Evolutionary conservation across 352 stramenopile species (phyloP).

Genomic region (Phytophthora meadii): DNA sequence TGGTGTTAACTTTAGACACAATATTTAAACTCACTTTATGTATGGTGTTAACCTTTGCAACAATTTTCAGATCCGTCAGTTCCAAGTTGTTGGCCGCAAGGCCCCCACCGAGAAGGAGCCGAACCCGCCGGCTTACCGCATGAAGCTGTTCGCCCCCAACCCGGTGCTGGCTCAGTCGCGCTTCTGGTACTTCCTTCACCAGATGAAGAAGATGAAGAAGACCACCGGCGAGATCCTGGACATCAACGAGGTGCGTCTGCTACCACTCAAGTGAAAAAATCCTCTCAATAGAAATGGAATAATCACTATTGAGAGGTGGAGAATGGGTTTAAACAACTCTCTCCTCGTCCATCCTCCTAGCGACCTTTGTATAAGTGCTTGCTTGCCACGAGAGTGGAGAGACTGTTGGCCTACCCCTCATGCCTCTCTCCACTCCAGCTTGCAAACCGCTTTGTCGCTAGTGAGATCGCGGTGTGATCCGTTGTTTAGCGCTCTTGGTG

Average conservation of each 20-base stretch:
- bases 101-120: constrained; percentile 97
- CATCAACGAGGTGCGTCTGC: constrained; percentile 95
- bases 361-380: constrained; percentile 72
- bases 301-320: constrained; percentile 21
- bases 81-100: constrained; percentile 99
- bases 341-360: constrained; percentile 51
- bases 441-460: constrained; percentile 83
- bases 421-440: constrained; percentile 76
- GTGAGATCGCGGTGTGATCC: constrained; percentile 74
- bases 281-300: constrained; percentile 15
- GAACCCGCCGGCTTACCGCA: constrained; percentile 99
- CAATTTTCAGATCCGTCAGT: constrained; percentile 94
- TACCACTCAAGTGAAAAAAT: constrained; percentile 11
- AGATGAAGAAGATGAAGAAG: constrained; percentile 99
- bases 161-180: constrained; percentile 98
- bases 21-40: constrained; percentile 3
- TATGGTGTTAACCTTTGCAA: constrained; percentile 7
- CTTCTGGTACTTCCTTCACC: constrained; percentile 99
- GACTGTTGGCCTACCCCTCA: constrained; percentile 14
- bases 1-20: background rate
- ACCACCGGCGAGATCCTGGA: constrained; percentile 99
- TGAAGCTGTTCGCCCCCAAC: constrained; percentile 98
- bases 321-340: background rate
- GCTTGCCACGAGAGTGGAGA: constrained; percentile 86
- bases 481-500: constrained; percentile 71